Evolutionary conservation across 768 basidiomycete genomes (phyloP).

Genomic region (Mycena polygramma): DNA sequence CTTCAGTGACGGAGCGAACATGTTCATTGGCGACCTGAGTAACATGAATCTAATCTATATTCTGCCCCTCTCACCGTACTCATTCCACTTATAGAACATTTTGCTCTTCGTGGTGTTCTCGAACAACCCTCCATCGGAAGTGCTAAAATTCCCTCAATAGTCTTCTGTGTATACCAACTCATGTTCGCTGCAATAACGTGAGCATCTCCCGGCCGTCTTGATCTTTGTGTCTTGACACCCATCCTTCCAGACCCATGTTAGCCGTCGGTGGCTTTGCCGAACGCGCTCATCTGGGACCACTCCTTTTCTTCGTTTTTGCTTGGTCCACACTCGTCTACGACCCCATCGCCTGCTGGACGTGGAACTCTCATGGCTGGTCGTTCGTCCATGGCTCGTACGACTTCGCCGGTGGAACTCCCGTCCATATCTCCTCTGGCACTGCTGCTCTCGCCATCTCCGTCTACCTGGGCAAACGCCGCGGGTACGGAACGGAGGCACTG

Average conservation of each 20-base stretch:
- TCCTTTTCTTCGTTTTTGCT: slow-evolving; percentile 90
- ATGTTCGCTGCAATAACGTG: slow-evolving; percentile 94
- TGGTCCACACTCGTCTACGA: slow-evolving; percentile 95
- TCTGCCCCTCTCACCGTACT: background rate
- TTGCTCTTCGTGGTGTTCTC: slow-evolving; percentile 85
- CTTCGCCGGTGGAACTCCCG: slow-evolving; percentile 78
- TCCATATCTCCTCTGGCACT: slow-evolving; percentile 95
- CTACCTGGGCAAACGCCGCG: slow-evolving; percentile 70
- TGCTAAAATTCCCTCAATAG: slow-evolving; percentile 75
- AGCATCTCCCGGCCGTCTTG: slow-evolving; percentile 44
- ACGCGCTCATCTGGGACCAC: slow-evolving; percentile 86
- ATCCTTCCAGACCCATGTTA: slow-evolving; percentile 74
- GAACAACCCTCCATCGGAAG: slow-evolving; percentile 82
- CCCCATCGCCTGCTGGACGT: slow-evolving; percentile 96
- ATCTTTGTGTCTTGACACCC: slow-evolving; percentile 37
- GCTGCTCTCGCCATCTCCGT: slow-evolving; percentile 93
- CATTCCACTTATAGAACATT: slow-evolving; percentile 67
- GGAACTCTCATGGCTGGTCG: slow-evolving; percentile 87
- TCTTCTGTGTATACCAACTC: slow-evolving; percentile 88
- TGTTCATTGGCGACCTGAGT: slow-evolving; percentile 88
- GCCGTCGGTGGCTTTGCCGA: slow-evolving; percentile 95
- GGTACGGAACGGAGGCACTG: slow-evolving; percentile 55
- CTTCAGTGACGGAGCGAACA: slow-evolving; percentile 81
- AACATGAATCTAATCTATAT: background rate
- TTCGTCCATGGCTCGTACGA: slow-evolving; percentile 74